Percentiles rank a stretch among this genome's conserved stretches.
Evolutionary conservation across 2,329 filamentous ascomycete species (phyloP).

Genomic region (Verticillium klebahnii): DNA sequence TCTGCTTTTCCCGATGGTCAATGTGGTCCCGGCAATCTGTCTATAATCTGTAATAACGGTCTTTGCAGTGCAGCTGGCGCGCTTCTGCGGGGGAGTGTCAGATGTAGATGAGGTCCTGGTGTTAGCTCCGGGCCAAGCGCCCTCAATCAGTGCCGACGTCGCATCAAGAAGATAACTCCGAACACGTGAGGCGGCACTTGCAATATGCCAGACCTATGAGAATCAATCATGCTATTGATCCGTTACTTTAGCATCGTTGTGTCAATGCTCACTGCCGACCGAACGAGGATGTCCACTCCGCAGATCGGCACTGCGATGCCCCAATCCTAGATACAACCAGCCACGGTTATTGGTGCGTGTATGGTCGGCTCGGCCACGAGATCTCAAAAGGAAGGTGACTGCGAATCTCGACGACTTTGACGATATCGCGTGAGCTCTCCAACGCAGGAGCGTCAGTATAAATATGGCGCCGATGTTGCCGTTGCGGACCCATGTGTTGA

Average conservation of each 20-base stretch:
- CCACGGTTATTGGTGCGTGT: neutral
- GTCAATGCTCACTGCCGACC: neutral
- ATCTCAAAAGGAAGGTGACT: neutral
- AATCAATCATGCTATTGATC: neutral
- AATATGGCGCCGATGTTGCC: neutral
- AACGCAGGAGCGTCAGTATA: neutral
- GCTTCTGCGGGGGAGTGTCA: neutral
- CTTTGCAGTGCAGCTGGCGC: neutral
- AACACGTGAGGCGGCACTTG: neutral
- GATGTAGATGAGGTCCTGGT: neutral
- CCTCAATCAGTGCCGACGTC: neutral
- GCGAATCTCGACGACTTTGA: neutral
- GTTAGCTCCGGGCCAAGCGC: neutral
- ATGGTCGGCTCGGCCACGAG: neutral
- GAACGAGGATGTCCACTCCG: neutral
- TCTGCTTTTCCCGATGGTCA: neutral
- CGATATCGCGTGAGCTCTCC: neutral
- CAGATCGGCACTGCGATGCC: neutral
- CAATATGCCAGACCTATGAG: neutral
- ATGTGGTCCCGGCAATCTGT: neutral
- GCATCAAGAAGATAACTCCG: neutral
- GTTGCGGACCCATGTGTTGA: neutral
- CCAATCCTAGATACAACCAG: neutral
- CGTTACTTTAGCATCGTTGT: neutral
- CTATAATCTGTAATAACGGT: neutral